Conservation (phyloP, 1,139 yeast species). For the Blastobotrys apis region DNA sequence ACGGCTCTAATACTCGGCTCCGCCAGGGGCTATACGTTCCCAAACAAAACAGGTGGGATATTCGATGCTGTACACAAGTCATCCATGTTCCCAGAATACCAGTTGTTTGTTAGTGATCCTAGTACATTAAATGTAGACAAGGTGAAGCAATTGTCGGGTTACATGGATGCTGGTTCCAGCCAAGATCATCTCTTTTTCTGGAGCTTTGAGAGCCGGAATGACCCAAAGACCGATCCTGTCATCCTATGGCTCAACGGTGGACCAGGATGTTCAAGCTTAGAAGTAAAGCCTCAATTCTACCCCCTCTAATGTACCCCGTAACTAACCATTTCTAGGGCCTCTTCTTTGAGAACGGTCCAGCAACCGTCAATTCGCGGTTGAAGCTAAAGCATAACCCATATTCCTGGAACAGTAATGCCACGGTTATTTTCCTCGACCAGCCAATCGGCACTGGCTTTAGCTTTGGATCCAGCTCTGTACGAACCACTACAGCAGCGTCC, state of each 20-base stretch:
- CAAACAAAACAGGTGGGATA: too few species aligned
- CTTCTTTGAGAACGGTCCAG: conserved; percentile 26
- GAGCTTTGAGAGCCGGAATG: conserved; percentile 68
- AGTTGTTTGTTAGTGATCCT: conserved; percentile 29
- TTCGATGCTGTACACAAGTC: too few species aligned
- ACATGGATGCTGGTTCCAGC: conserved; percentile 60
- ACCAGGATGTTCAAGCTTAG: conserved; percentile 58
- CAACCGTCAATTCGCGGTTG: conserved; percentile 37
- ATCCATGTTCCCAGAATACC: conserved; percentile 31
- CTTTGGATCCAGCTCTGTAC: conserved; percentile 35
- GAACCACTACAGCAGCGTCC: conserved; percentile 65
- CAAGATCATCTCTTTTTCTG: conserved; percentile 81
- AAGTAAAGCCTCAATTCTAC: background rate
- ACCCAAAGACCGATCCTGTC: conserved; percentile 59
- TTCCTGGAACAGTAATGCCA: conserved; percentile 68
- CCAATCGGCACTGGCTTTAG: conserved; percentile 78
- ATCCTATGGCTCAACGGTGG: conserved; percentile 74
- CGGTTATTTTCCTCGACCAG: conserved; percentile 65
- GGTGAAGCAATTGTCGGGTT: conserved; percentile 58
- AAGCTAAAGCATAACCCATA: conserved; percentile 54
- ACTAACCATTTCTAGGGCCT: conserved; percentile 4
- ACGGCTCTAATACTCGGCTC: too few species aligned
- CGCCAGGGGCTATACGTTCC: too few species aligned
- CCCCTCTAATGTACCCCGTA: background rate
- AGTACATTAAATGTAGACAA: conserved; percentile 31